Conservation (phyloP, 1,284 basidiomycete species). For the Leccinum subspadiceum region DNA sequence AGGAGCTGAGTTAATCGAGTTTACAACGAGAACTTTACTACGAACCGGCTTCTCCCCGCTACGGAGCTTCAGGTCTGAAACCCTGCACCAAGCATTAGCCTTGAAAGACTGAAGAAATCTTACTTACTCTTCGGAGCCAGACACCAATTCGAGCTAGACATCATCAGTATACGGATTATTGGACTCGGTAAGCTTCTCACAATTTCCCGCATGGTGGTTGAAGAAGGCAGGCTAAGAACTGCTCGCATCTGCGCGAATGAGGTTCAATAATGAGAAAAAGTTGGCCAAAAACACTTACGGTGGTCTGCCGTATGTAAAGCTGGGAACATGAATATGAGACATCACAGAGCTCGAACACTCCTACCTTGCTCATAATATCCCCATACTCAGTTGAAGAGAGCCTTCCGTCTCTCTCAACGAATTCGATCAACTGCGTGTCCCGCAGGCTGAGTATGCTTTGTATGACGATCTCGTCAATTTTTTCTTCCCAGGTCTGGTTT, state of each 20-base stretch:
- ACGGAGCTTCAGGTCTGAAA: conserved; percentile 64
- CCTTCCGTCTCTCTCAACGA: conserved; percentile 36
- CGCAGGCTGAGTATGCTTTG: conserved; percentile 62
- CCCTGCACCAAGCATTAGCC: conserved; percentile 38
- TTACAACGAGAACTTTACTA: neutral
- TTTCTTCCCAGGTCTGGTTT: conserved; percentile 65
- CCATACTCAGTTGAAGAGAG: conserved; percentile 70
- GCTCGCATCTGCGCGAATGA: conserved; percentile 54
- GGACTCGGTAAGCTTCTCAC: conserved; percentile 39
- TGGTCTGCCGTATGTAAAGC: conserved; percentile 73
- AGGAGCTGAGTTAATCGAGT: neutral
- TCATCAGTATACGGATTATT: conserved; percentile 5
- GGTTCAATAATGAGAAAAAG: neutral
- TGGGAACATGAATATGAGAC: conserved; percentile 24
- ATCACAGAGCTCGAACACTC: conserved; percentile 15
- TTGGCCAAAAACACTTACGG: conserved; percentile 39
- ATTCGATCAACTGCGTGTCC: conserved; percentile 57
- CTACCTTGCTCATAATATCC: conserved; percentile 82
- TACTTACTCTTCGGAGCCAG: conserved; percentile 64
- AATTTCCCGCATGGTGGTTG: conserved; percentile 58
- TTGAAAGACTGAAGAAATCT: neutral
- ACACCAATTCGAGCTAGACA: conserved; percentile 61
- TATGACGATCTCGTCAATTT: conserved; percentile 69
- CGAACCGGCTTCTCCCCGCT: conserved; percentile 67
- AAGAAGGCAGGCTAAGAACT: conserved; percentile 58